Evolutionary conservation across 1,284 basidiomycete species (phyloP), one percentile per base, ranked within the genome.

Genomic region (Somion occarium): DNA sequence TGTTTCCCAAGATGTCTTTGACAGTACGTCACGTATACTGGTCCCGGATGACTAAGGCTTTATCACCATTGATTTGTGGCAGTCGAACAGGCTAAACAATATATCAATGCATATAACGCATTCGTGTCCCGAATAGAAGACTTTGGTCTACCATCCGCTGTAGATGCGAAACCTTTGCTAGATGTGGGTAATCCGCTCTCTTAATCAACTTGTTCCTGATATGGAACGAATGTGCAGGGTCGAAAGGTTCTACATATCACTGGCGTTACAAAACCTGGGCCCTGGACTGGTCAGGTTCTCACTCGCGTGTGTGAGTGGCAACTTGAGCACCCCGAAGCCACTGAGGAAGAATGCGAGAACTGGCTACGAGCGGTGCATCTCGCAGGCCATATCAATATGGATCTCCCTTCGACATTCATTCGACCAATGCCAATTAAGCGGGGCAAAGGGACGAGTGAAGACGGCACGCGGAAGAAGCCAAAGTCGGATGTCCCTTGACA

Each of bases 251-350:
- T 80, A 4, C 57, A 69, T 22, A 64, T 82, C 3, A 73, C 95
- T 5, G 74, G 72, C 1, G 73, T 72, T 7, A 69, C 71, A 2
- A 78, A 73, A 55, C 77, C 85, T 1, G 91, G 91, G 1, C 78
- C 80, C 1, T 86, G 91, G 82, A 80, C 85, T 4, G 76, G 80
- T 24, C 67, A 75, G 22, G 76, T 87, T 18, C 73, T 90, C n/a
- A 69, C 74, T 18, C 77, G 75, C 37, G 75, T 96, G 38, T 65
- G 91, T 20, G 79, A 83, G 54, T 96, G 91, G 91, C 92, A 94
- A 64, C 75, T 97, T 11, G 83, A 81, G 34, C 71, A 93, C 64
- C 90, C 93, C 0, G 61, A 73, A 1, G 76, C 74, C 0, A 79
- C 80, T 1, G 79, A 80, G 60, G 84, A 82, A 3, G 79, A 85